Evolutionary conservation across 257 asterid species (phyloP).

Genomic region (Perilla frutescens): DNA sequence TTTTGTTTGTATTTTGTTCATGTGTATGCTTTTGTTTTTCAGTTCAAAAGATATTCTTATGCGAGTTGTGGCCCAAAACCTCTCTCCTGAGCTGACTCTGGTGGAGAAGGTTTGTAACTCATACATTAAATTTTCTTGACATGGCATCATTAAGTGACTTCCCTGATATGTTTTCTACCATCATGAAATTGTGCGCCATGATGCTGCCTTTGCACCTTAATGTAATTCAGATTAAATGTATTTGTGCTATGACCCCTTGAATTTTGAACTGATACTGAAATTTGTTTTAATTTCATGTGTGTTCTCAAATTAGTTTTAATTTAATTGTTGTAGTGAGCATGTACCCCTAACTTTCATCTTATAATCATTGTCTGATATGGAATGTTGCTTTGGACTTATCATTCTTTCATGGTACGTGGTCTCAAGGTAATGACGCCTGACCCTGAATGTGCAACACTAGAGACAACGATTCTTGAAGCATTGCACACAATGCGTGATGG

Average conservation of each 20-base stretch:
- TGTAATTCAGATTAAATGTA: not conserved
- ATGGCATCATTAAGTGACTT: slow-evolving; percentile 4
- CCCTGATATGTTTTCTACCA: slow-evolving; percentile 3
- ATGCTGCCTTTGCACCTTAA: slow-evolving; percentile 16
- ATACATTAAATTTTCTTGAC: not conserved
- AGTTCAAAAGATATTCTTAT: slow-evolving; percentile 91
- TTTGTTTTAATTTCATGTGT: too few species aligned
- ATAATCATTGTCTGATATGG: slow-evolving; percentile 18
- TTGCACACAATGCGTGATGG: slow-evolving; percentile 95
- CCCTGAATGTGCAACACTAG: slow-evolving; percentile 87
- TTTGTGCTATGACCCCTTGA: slow-evolving; percentile 5
- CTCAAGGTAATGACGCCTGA: slow-evolving; percentile 87
- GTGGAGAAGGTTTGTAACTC: slow-evolving; percentile 77
- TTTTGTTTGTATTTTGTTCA: not conserved
- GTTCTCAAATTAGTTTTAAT: not conserved
- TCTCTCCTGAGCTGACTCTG: slow-evolving; percentile 87
- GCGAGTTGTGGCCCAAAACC: slow-evolving; percentile 94
- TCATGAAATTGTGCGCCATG: slow-evolving; percentile 8
- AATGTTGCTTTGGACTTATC: slow-evolving; percentile 29
- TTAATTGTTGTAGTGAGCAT: slow-evolving; percentile 22
- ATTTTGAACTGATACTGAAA: not conserved
- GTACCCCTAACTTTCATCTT: slow-evolving; percentile 2
- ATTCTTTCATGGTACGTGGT: slow-evolving; percentile 28
- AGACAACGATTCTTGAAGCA: slow-evolving; percentile 90
- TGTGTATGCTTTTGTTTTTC: slow-evolving; percentile 28